phyloP scores from a whole-genome alignment of 1,139 yeast genomes.

The Sugiyamaella sp. region DNA sequence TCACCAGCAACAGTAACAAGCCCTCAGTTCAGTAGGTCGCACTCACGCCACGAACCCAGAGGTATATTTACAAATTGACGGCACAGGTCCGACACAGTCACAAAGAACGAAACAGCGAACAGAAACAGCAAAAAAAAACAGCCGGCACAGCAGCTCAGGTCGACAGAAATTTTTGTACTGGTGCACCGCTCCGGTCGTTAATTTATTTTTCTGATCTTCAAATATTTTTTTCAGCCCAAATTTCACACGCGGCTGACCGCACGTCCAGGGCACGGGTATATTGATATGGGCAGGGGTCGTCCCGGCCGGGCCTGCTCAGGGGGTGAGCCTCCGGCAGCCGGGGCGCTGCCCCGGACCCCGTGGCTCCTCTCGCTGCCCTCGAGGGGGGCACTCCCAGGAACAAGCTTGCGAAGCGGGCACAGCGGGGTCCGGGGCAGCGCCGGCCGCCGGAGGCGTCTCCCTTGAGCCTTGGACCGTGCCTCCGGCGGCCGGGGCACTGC shows the following conservation, averaged over 20 bases:
- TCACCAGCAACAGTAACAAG: background rate
- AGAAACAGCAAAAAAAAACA: background rate
- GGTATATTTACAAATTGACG: no score
- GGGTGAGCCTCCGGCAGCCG: background rate
- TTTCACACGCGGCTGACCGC: slow-evolving; percentile 1
- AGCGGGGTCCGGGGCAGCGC: no score
- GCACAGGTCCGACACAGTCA: background rate
- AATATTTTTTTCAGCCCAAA: background rate
- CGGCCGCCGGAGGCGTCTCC: no score
- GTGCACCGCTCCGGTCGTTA: background rate
- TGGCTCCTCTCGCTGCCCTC: background rate
- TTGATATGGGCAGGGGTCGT: background rate
- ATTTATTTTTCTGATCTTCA: slow-evolving; percentile 3
- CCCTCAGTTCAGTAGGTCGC: no score
- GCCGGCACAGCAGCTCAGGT: background rate
- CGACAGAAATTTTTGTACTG: background rate
- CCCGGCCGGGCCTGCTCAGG: background rate
- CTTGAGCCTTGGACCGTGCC: no score
- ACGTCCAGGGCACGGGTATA: background rate
- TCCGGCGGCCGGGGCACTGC: slow-evolving; percentile 3
- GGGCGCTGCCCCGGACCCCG: slow-evolving; percentile 3
- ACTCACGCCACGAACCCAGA: no score
- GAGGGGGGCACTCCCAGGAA: background rate
- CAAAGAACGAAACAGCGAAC: background rate
- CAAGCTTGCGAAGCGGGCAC: no score